Base-by-base conservation (phyloP, 805 yeast genomes). In the Hanseniaspora lindneri region DNA sequence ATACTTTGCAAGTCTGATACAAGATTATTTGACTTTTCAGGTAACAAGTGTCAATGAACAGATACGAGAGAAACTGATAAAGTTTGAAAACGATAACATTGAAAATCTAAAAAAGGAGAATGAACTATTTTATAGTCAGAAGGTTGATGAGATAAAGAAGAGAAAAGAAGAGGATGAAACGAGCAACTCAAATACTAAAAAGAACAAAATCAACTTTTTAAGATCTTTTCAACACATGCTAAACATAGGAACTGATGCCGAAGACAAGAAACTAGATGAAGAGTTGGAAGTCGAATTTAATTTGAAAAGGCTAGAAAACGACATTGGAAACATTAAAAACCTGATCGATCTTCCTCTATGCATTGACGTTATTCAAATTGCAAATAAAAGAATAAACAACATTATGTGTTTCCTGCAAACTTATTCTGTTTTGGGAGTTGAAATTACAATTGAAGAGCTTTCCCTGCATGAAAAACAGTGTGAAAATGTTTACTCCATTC, bases 321-420 rank as follows among this genome's bases (percentile, higher is more conserved):
- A 84, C 54, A 72, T 92, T 52, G 80, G 79, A 54, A 79, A 83
- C 16, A 75, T 92, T 56, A 83, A 81, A 56, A 72, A 80, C 4
- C 75, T 84, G 27, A 79, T 89, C 52, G 83, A 87, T 56, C 74
- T 89, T 42, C 95, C 88, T 58, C 68, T 89, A 41, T 81, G 89
- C 1, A 74, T 84, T 52, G 73, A 75, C 43, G 70, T 84, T 8
- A 67, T 88, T 47, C 83, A 80, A 54, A 74, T 73, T 28, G 89
- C 89, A 4, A 77, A 79, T 53, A 66, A 67, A 10, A 72, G 80
- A 24, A 73, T 84, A 17, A 79, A 76, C 44, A 63, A 87, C 34
- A 71, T 83, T 41, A 60, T 24, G 67, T 68, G 14, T 73, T 80
- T 57, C 61, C 60, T 55, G 37, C 53, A 58, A 59, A 46, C 63